Evolutionary conservation across 108 stramenopile genomes (phyloP), one percentile per base, ranked within the genome.

Genomic region (Cyclostephanos tholiformis): DNA sequence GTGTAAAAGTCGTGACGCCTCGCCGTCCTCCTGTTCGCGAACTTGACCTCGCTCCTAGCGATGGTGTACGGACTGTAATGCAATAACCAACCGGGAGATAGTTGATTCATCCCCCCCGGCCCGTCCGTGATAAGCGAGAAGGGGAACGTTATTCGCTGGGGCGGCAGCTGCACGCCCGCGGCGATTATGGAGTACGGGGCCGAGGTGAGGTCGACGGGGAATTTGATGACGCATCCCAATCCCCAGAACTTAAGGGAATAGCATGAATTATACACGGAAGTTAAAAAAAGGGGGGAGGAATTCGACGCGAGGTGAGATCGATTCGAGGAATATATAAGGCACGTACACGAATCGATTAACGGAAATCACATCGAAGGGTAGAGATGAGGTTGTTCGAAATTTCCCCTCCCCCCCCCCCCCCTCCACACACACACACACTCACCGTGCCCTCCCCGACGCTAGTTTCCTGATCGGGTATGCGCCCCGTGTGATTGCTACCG

Each of bases 401-500:
- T n/a, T n/a, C n/a, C n/a, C n/a, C n/a, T n/a, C n/a, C n/a, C n/a
- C n/a, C n/a, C n/a, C n/a, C n/a, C n/a, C n/a, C n/a, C n/a, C n/a
- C n/a, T n/a, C n/a, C n/a, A n/a, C n/a, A n/a, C n/a, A n/a, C n/a
- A n/a, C n/a, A n/a, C n/a, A n/a, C n/a, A 20, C 69, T 59, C 26
- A 70, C 69, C 26, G 91, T 82, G 6, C 98, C 98, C 72, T 99
- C 98, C 0, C 97, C 98, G 1, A 87, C 79, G 68, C 86, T 68
- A 19, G 82, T 75, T 82, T 98, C 97, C 73, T 97, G 97, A 83
- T 99, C 98, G 4, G 97, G 93, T 13, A 94, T 70, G 6, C 97
- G 80, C 9, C 95, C 96, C 1, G 98, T 99, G 75, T 99, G 98
- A 77, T 99, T 99, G 25, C 88, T 88, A 11, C 98, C 98, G 13